A percentile compares a stretch with the other conserved stretches of the same genome.
Conservation (phyloP, 176 grass and related monocot genomes). For the Leersia perrieri region DNA sequence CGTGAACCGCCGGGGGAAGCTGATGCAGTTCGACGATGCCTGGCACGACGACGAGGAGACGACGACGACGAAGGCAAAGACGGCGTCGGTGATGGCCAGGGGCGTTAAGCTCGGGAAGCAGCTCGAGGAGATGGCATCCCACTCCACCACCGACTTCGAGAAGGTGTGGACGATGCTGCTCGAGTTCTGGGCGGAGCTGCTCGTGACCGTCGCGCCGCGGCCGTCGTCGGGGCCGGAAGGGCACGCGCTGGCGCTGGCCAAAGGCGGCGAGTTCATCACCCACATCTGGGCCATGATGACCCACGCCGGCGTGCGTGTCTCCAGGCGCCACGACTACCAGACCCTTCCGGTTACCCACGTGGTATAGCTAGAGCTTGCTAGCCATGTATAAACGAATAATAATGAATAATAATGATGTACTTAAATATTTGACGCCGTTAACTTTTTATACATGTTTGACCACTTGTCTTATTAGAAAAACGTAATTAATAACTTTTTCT, state of each 20-base stretch:
- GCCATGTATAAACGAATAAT: too few species aligned
- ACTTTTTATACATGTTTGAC: too few species aligned
- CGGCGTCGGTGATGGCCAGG: not conserved
- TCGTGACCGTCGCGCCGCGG: not conserved
- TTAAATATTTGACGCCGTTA: too few species aligned
- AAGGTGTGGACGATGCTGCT: slow-evolving; percentile 9
- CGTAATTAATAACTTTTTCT: too few species aligned
- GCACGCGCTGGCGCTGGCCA: slow-evolving; percentile 8
- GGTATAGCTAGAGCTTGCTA: not conserved
- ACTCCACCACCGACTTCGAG: not conserved
- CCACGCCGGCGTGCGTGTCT: slow-evolving; percentile 4
- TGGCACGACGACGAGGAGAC: not conserved
- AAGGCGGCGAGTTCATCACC: slow-evolving; percentile 35
- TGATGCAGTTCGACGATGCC: not conserved
- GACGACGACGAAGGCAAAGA: too few species aligned
- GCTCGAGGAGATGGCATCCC: not conserved
- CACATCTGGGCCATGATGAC: slow-evolving; percentile 30
- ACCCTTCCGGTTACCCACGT: not conserved
- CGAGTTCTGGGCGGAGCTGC: slow-evolving; percentile 1
- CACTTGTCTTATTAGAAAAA: too few species aligned
- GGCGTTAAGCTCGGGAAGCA: slow-evolving; percentile 1
- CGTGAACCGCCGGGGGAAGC: not conserved
- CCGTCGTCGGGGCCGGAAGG: not conserved
- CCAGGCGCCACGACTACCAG: not conserved
- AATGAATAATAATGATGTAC: too few species aligned